Evolutionary conservation across 139 green algal genomes (phyloP).

Genomic region (Coelastrella sp.): DNA sequence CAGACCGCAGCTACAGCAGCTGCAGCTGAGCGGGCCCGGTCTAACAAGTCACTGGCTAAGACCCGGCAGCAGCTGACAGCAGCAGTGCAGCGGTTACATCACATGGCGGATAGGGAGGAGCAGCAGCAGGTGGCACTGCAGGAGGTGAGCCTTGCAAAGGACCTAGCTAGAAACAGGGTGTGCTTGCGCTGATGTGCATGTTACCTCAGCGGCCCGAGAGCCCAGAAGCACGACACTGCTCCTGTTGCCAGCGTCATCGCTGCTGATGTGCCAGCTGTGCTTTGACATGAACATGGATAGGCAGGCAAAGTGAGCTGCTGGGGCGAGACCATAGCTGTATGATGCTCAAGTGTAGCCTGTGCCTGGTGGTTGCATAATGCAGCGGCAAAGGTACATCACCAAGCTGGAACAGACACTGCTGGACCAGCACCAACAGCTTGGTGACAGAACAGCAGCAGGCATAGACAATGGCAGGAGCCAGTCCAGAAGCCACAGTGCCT

Average conservation of each 20-base stretch:
- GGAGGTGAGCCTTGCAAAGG: not conserved
- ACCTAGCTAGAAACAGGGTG: not conserved
- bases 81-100: not conserved
- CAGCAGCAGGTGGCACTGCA: conserved; percentile 23
- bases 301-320: not conserved
- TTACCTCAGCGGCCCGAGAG: not conserved
- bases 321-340: not conserved
- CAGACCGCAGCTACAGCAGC: conserved; percentile 2
- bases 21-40: conserved; percentile 20
- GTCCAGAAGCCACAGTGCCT: not conserved
- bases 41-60: not conserved
- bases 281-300: too few relatives aligned
- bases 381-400: conserved; percentile 8
- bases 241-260: not conserved
- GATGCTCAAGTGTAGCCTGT: not conserved
- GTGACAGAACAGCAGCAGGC: not conserved
- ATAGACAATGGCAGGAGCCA: not conserved
- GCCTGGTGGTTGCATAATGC: not conserved
- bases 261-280: not conserved
- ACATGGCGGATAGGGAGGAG: not conserved
- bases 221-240: not conserved
- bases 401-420: conserved; percentile 24
- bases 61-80: not conserved
- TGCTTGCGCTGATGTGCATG: not conserved
- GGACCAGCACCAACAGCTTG: conserved; percentile 30